phyloP scores from a whole-genome alignment of 139 green algal species.

The Astrephomene gubernaculifera region DNA sequence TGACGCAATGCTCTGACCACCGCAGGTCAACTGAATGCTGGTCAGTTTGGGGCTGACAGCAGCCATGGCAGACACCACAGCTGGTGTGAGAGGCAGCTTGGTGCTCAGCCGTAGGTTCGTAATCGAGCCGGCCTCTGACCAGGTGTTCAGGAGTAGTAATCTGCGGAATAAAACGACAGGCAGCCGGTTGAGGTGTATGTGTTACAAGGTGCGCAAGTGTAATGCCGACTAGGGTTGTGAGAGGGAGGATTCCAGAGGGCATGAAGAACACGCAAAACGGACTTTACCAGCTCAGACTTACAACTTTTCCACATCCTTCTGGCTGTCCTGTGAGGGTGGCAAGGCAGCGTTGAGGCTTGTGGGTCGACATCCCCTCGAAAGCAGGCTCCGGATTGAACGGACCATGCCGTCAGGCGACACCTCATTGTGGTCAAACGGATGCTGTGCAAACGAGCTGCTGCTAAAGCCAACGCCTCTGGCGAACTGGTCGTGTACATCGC shows the following conservation, averaged over 20 bases:
- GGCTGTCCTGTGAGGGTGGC: not conserved
- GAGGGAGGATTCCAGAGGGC: not conserved
- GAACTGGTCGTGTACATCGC: not conserved
- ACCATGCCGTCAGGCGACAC: not conserved
- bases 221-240: too few species aligned
- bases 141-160: not conserved
- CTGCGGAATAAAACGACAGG: too few species aligned
- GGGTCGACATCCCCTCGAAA: not conserved
- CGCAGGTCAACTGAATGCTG: not conserved
- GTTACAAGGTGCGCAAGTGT: too few species aligned
- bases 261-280: too few species aligned
- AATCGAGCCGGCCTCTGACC: not conserved
- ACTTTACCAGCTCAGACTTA: too few species aligned
- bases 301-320: not conserved
- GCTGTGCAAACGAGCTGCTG: not conserved
- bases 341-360: not conserved
- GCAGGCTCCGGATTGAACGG: not conserved
- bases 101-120: not conserved
- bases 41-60: not conserved
- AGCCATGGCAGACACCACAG: not conserved
- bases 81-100: not conserved
- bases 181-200: too few species aligned
- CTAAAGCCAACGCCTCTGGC: not conserved
- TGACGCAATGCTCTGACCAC: not conserved
- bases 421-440: not conserved